Evolutionary conservation across 2,329 filamentous ascomycete species (phyloP).

Genomic region (Didymosphaeria variabile): DNA sequence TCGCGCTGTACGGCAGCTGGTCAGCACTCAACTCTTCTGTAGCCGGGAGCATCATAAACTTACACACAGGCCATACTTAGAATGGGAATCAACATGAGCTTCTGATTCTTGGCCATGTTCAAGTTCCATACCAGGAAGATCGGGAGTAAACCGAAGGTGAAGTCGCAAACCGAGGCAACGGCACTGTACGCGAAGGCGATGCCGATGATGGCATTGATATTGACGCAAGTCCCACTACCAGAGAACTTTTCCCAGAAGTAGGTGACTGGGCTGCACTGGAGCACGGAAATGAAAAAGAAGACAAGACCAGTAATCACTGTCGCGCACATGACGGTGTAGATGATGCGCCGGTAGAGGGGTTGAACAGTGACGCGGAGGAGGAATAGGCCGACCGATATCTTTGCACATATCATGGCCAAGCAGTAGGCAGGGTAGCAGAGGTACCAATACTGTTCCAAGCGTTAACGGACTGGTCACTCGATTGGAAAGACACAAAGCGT

Average conservation of each 20-base stretch:
- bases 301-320: constrained; percentile 49
- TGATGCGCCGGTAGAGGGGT: constrained; percentile 43
- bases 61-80: constrained; percentile 62
- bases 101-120: constrained; percentile 59
- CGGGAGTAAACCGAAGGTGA: constrained; percentile 60
- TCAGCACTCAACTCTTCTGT: constrained; percentile 6
- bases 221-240: constrained; percentile 53
- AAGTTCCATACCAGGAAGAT: constrained; percentile 62
- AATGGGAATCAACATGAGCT: constrained; percentile 57
- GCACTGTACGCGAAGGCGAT: constrained; percentile 59
- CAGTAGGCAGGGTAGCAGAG: constrained; percentile 47
- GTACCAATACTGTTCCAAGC: constrained; percentile 42
- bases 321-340: constrained; percentile 48
- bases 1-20: constrained; percentile 31
- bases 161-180: constrained; percentile 58
- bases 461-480: background rate
- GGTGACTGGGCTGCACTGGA: constrained; percentile 60
- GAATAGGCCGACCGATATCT: constrained; percentile 47
- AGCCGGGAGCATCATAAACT: constrained; percentile 21
- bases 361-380: constrained; percentile 45
- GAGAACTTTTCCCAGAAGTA: constrained; percentile 59
- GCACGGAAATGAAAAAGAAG: constrained; percentile 58
- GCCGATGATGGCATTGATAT: constrained; percentile 51
- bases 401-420: constrained; percentile 42
- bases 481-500: constrained; percentile 12